A percentile compares a stretch with the other conserved stretches of the same genome.
Conservation (phyloP, 2,329 filamentous ascomycete genomes). For the Elsinoe fawcettii region DNA sequence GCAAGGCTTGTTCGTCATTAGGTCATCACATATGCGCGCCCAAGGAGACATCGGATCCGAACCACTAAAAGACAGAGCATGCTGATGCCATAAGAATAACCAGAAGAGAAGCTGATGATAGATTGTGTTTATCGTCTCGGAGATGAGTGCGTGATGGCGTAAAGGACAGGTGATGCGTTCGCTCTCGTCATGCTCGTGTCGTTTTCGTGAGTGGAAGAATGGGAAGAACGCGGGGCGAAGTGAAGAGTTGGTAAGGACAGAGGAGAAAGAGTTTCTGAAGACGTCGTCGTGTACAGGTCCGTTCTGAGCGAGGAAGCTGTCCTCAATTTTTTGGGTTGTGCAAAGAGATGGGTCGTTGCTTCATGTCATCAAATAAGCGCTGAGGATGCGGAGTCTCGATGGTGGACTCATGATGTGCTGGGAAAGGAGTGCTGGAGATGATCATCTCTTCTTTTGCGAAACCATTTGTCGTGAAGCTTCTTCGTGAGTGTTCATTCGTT, state of each 20-base stretch:
- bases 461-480: conserved; percentile 15
- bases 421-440: neutral
- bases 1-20: neutral
- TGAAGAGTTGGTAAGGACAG: neutral
- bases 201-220: too few species aligned
- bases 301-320: neutral
- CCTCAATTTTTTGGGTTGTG: neutral
- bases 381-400: neutral
- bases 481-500: conserved; percentile 13
- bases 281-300: neutral
- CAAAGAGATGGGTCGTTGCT: neutral
- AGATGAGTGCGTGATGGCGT: neutral
- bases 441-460: conserved; percentile 16
- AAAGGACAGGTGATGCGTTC: neutral
- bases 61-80: neutral
- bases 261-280: neutral
- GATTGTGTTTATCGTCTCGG: neutral
- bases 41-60: neutral
- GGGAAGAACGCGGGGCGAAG: neutral
- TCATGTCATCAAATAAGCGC: neutral
- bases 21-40: neutral
- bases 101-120: neutral
- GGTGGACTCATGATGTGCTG: neutral
- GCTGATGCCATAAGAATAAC: neutral
- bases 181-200: neutral